These are phyloP conservation scores for Physaria fendleri DNA, from an alignment of 345 rosid genomes.

Conservation along the genomic window DNA sequence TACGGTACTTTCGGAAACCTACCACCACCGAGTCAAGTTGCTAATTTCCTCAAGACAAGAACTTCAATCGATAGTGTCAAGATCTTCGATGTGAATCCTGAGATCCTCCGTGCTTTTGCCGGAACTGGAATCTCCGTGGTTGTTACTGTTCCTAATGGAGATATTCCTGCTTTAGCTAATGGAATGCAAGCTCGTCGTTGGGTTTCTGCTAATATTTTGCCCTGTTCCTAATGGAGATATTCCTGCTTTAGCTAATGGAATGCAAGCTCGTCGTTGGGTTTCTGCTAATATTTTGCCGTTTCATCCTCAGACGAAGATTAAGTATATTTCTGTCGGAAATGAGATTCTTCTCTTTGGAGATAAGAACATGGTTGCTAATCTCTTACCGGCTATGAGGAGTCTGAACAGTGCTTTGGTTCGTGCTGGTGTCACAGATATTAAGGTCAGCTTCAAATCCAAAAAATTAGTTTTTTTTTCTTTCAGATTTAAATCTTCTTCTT, in stretches of 20 bases:
- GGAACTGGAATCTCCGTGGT: constrained; percentile 48
- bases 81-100: constrained; percentile 59
- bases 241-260: constrained; percentile 38
- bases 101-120: constrained; percentile 68
- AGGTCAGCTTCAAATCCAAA: constrained; percentile 37
- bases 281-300: constrained; percentile 43
- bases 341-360: constrained; percentile 50
- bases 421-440: constrained; percentile 48
- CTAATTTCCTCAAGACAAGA: constrained; percentile 50
- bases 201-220: constrained; percentile 45
- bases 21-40: constrained; percentile 64
- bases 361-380: constrained; percentile 37
- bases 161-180: constrained; percentile 47
- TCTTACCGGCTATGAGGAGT: constrained; percentile 63
- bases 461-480: background rate
- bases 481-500: background rate
- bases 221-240: constrained; percentile 55
- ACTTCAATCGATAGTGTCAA: constrained; percentile 64
- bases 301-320: constrained; percentile 65
- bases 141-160: constrained; percentile 50
- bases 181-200: constrained; percentile 41
- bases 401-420: constrained; percentile 47
- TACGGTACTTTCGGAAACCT: constrained; percentile 79
- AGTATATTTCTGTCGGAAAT: constrained; percentile 58
- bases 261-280: constrained; percentile 55